Base-by-base conservation (phyloP, 495 filamentous ascomycete genomes). In the Xylaria acuta region DNA sequence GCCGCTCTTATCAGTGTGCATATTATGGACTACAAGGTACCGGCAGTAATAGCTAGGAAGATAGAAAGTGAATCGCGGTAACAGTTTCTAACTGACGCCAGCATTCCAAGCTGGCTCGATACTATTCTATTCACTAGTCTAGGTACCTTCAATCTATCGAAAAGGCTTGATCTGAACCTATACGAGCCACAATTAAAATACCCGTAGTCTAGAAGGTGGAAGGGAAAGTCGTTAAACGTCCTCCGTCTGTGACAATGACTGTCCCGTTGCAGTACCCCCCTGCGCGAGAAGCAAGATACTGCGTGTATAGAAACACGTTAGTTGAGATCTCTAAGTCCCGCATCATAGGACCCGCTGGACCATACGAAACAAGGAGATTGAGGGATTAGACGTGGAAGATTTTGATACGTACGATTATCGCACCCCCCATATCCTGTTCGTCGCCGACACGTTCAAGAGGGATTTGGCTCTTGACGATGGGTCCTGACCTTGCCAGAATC, bases 231-330 rank as follows among this genome's bases (percentile, higher is more conserved):
- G 81, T 82, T 54, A 92, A 62, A 49, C 89, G 77, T 1, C 91
- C 91, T 9, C 91, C 91, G 76, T 92, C 91, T 0, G 85, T 81
- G 5, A 90, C 65, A 47, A 91, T 75, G 40, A 88, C 82, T 34
- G 82, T 87, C 0, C 91, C 91, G 74, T 90, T 92, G 49, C 82
- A 84, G 77, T 91, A 93, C 4, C 86, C 88, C 0, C 91, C 91
- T 0, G 89, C 89, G 49, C 87, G 84, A 22, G 88, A 90, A 6
- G 88, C 85, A 32, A 92, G 79, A 79, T 88, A 92, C 20, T n/a
- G n/a, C n/a, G n/a, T n/a, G n/a, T n/a, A n/a, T n/a, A n/a, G n/a
- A n/a, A n/a, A n/a, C n/a, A n/a, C n/a, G n/a, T n/a, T n/a, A n/a
- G n/a, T n/a, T n/a, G n/a, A n/a, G n/a, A n/a, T n/a, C n/a, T n/a